Percentiles rank a stretch among this genome's conserved stretches.
Evolutionary conservation across 768 basidiomycete genomes (phyloP).

Genomic region (Symmetrospora coprosmae): DNA sequence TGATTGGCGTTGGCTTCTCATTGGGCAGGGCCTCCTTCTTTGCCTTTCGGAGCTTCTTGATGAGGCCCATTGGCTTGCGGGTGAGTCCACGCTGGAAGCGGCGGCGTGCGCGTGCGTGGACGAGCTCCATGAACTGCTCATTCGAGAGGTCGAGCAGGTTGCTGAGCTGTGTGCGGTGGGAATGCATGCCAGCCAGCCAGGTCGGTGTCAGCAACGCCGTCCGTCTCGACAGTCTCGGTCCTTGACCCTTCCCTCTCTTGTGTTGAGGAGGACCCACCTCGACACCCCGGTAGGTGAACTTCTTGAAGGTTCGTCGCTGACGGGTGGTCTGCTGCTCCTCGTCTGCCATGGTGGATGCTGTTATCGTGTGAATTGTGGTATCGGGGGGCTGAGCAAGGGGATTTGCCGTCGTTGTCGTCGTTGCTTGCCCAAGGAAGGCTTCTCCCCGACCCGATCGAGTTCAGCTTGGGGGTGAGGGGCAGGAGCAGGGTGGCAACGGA

Average conservation of each 20-base stretch:
- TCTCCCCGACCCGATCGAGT: no score
- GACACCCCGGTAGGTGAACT: slow-evolving; percentile 94
- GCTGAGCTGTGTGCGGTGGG: slow-evolving; percentile 58
- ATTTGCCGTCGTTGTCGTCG: neutral
- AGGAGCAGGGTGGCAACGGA: no score
- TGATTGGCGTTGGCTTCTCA: slow-evolving; percentile 96
- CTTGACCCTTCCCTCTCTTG: no score
- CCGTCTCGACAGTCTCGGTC: no score
- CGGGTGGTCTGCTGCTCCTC: slow-evolving; percentile 97
- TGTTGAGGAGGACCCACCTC: slow-evolving; percentile 41
- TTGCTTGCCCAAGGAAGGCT: neutral
- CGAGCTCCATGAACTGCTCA: slow-evolving; percentile 63
- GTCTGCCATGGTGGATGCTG: slow-evolving; percentile 43
- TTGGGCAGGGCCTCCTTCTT: slow-evolving; percentile 99
- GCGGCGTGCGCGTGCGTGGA: slow-evolving; percentile 94
- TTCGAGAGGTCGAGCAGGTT: slow-evolving; percentile 92
- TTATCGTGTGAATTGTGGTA: neutral
- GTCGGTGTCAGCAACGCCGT: no score
- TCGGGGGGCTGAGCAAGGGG: no score
- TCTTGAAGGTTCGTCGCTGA: slow-evolving; percentile 82
- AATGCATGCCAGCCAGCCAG: no score
- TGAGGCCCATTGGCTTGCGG: slow-evolving; percentile 93
- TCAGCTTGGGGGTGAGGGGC: no score
- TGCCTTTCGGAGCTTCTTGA: slow-evolving; percentile 98
- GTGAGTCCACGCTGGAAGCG: slow-evolving; percentile 99